Percentiles rank a stretch among this genome's conserved stretches.
phyloP scores from a whole-genome alignment of 371 early-diverging fungal species.

The Mucor velutinosus region DNA sequence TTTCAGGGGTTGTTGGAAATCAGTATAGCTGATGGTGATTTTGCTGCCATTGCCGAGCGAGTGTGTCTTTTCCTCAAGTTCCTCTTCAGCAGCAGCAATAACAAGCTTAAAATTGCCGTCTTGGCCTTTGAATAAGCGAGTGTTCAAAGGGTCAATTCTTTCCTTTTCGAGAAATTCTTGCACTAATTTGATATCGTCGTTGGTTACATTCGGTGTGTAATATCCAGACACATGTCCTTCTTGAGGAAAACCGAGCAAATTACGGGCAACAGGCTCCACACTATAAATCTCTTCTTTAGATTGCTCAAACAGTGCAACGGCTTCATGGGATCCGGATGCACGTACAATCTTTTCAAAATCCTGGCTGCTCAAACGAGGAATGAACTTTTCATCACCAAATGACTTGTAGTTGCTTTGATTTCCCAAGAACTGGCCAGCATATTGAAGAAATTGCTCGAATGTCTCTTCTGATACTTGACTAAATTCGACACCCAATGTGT shows the following conservation, averaged over 20 bases:
- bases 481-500: background rate
- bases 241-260: conserved; percentile 60
- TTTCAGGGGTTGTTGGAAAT: conserved; percentile 47
- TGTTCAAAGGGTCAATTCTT: conserved; percentile 41
- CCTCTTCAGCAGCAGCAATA: conserved; percentile 44
- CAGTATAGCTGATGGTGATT: conserved; percentile 51
- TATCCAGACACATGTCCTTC: conserved; percentile 66
- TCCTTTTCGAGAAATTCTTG: conserved; percentile 49
- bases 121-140: conserved; percentile 48
- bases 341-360: conserved; percentile 46
- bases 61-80: conserved; percentile 11
- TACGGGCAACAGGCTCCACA: conserved; percentile 38
- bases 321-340: conserved; percentile 27
- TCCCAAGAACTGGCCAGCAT: conserved; percentile 52
- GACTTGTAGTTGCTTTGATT: conserved; percentile 63
- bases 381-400: conserved; percentile 69
- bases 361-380: conserved; percentile 49
- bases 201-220: conserved; percentile 52
- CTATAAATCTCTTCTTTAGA: conserved; percentile 41
- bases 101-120: conserved; percentile 30
- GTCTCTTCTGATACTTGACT: conserved; percentile 49
- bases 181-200: conserved; percentile 55
- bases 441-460: conserved; percentile 60
- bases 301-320: conserved; percentile 33
- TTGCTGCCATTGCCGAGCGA: conserved; percentile 35